These are phyloP conservation scores for Phytophthora pistaciae DNA, from an alignment of 352 stramenopile species.

Conservation along the genomic window DNA sequence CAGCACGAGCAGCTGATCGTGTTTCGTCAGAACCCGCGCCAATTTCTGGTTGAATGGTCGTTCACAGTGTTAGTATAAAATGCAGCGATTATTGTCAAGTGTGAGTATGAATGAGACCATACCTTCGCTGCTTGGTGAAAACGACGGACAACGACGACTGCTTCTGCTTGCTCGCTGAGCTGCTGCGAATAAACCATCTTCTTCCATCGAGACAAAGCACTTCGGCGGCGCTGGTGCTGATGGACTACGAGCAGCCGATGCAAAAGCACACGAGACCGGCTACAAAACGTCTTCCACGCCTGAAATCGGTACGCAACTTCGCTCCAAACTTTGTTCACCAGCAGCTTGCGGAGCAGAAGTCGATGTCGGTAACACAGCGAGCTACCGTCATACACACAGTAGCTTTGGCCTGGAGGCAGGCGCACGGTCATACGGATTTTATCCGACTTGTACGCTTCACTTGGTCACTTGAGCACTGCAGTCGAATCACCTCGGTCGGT, in stretches of 20 bases:
- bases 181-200: conserved; percentile 14
- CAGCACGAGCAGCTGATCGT: conserved; percentile 13
- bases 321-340: conserved; percentile 29
- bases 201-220: conserved; percentile 22
- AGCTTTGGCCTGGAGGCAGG: conserved; percentile 1
- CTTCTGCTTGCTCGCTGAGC: conserved; percentile 24
- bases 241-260: conserved; percentile 10
- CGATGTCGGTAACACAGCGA: conserved; percentile 18
- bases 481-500: not conserved
- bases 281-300: conserved; percentile 23
- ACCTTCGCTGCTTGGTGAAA: conserved; percentile 18
- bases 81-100: not conserved
- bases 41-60: conserved; percentile 12
- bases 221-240: conserved; percentile 14
- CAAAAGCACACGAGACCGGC: conserved; percentile 11
- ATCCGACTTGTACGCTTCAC: not conserved
- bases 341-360: conserved; percentile 25
- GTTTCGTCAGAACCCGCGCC: not conserved
- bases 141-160: conserved; percentile 15
- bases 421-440: conserved; percentile 11
- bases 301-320: conserved; percentile 12
- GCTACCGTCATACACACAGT: not conserved
- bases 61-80: conserved; percentile 2
- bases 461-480: not conserved
- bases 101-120: not conserved